Evolutionary conservation across 176 grass and related monocot species (phyloP).

Genomic region (Triticum turgidum): DNA sequence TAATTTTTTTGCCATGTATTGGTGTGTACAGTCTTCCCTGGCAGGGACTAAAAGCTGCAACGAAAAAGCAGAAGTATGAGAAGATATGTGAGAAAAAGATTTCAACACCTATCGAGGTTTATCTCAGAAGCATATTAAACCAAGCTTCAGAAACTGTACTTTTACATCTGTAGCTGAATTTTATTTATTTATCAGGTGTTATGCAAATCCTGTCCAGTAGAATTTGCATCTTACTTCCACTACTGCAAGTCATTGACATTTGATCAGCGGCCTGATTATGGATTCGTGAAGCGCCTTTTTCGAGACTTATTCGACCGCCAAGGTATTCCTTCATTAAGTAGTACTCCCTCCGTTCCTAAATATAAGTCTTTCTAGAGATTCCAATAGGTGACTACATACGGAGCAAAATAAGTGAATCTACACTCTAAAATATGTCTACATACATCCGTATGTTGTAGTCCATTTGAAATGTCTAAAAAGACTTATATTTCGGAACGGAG

Average conservation of each 20-base stretch:
- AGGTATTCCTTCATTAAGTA: constrained; percentile 52
- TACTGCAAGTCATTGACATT: constrained; percentile 94
- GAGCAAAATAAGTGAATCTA: too few species aligned
- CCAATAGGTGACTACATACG: too few species aligned
- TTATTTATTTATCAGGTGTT: constrained; percentile 56
- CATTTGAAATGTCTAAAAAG: too few species aligned
- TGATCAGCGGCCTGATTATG: constrained; percentile 97
- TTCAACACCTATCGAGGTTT: constrained; percentile 83
- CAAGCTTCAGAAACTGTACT: neutral
- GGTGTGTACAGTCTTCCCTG: constrained; percentile 73
- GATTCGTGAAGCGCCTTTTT: constrained; percentile 85
- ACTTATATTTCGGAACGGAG: too few species aligned
- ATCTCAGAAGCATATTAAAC: constrained; percentile 32
- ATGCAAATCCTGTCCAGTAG: constrained; percentile 84
- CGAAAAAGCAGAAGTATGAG: constrained; percentile 94
- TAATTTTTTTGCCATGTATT: constrained; percentile 38
- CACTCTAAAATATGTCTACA: too few species aligned
- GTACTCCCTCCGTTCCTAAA: neutral
- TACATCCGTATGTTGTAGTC: too few species aligned
- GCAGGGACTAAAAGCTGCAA: constrained; percentile 96
- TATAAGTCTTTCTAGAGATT: too few species aligned
- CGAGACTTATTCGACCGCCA: constrained; percentile 73
- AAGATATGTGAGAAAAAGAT: constrained; percentile 97
- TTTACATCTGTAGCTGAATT: constrained; percentile 18
- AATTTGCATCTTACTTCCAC: constrained; percentile 97